Evolutionary conservation across 2,329 filamentous ascomycete species (phyloP).

Genomic region (Ophiostoma tasmaniense): DNA sequence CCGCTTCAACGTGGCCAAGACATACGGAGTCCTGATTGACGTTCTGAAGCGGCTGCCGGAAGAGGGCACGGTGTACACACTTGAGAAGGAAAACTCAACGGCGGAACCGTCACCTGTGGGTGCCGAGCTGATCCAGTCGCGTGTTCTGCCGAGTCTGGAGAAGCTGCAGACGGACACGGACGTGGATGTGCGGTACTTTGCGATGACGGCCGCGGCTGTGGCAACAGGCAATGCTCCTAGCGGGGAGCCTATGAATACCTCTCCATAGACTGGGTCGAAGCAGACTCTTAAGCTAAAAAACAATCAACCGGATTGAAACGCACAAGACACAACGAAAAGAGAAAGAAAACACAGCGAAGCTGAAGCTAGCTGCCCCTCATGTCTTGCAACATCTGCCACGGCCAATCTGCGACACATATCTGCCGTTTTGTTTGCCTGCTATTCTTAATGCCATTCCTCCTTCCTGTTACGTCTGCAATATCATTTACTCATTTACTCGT

Average conservation of each 20-base stretch:
- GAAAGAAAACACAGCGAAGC: neutral
- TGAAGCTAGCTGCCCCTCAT: neutral
- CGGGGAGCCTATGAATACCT: constrained; percentile 46
- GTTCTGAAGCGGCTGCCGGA: constrained; percentile 88
- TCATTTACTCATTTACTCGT: neutral
- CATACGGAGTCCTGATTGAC: constrained; percentile 80
- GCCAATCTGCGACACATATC: neutral
- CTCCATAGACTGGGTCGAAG: constrained; percentile 42
- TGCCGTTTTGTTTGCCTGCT: neutral
- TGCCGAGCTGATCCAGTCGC: constrained; percentile 73
- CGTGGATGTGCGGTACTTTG: constrained; percentile 96
- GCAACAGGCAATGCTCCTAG: constrained; percentile 47
- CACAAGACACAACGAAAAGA: neutral
- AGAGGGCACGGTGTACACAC: constrained; percentile 72
- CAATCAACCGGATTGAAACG: constrained; percentile 1
- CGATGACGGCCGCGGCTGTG: constrained; percentile 71
- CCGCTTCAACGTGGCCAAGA: constrained; percentile 98
- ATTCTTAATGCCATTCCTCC: neutral
- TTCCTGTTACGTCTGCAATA: neutral
- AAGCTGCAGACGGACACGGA: constrained; percentile 96
- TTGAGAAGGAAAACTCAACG: constrained; percentile 67
- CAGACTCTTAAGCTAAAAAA: neutral
- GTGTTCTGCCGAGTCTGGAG: constrained; percentile 80
- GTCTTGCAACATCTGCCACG: neutral
- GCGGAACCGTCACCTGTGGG: constrained; percentile 60